Evolutionary conservation across 1,284 basidiomycete species (phyloP), one percentile per base, ranked within the genome.

Genomic region (Somion occarium): DNA sequence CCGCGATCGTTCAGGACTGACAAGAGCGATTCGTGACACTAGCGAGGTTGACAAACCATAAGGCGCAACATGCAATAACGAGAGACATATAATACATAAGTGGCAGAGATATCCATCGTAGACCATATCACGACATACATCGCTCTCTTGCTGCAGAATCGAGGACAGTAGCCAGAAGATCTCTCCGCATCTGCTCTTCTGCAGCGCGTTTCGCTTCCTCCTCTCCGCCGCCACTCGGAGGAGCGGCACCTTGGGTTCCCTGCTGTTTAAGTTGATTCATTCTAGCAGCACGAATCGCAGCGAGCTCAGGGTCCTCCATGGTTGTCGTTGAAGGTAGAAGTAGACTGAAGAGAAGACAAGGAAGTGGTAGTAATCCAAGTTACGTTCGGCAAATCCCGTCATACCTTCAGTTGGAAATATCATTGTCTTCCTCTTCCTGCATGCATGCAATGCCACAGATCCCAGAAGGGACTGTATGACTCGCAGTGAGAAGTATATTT

Each of bases 11-110:
- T 91, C 84, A 0, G 93, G 91, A 62, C 93, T 91, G 54, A 98
- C 96, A 27, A 99, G 82, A 2, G 89, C 82, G 65, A 99, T 98
- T 44, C 96, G 84, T 2, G 94, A 91, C 55, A 93, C 90, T 93
- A 23, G n/a, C 22, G 23, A 22, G 61, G 18, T 18, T 48, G 42
- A 18, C 20, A 34, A 18, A 18, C 27, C 7, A 39, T 9, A 34
- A 15, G 38, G 46, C 15, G 44, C 44, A 23, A 4, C 23, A 34
- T 22, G 15, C 7, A 48, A 27, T 7, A 43, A 30, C n/a, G 50
- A 49, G 15, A 45, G 42, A 34, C 39, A 42, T 9, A 18, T 46
- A 27, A 18, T 26, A 20, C 30, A 34, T 46, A 24, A 46, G 44
- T 24, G 30, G 25, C 27, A 34, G 44, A 18, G 44, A 26, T 7